Base-by-base conservation (phyloP, 306 rosid species). In the Lupinus albus region DNA sequence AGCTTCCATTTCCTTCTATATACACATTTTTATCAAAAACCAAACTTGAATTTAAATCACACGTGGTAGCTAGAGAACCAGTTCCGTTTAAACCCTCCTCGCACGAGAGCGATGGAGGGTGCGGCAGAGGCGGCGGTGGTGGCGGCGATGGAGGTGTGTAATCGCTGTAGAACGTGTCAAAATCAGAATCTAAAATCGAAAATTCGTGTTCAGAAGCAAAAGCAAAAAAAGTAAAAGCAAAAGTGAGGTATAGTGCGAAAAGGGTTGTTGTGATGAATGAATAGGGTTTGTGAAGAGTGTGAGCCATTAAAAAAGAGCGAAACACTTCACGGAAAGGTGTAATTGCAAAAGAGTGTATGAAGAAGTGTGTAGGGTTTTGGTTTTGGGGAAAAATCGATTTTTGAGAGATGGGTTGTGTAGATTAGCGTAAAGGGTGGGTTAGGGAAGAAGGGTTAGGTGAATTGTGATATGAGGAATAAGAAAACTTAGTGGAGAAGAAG, bases 81-180 rank as follows among this genome's bases (percentile, higher is more conserved):
- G 44, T 42, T 58, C 94, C 99, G 4, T 72, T 59, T 25, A 93
- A 88, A 67, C 82, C 94, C 17, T 72, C 83, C 74, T 77, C 66
- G 71, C 98, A 93, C 1, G 86, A 62, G 25, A 86, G 80, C 7
- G 98, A 86, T 1, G 99, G 94, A 11, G 88, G 99, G 61, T 79
- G 94, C 32, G 96, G 96, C 56, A 83, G 82, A 20, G 88, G 94
- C 4, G 91, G 79, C 1, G 93, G 92, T 0, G 93, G 89, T 0
- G 96, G 96, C 4, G 98, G 97, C 17, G 96, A 58, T n/a, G 97
- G 99, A 3, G 96, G 98, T 4, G 84, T 30, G 65, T 93, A 93
- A 79, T 89, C 97, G 21, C 88, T 83, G 3, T 83, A 85, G 16
- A 89, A 55, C 0, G 74, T 65, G 46, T 88, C 83, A 41, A 79